A percentile compares a stretch with the other conserved stretches of the same genome.
Evolutionary conservation across 2,329 filamentous ascomycete genomes (phyloP).

Genomic region (Alternaria tenuissima): DNA sequence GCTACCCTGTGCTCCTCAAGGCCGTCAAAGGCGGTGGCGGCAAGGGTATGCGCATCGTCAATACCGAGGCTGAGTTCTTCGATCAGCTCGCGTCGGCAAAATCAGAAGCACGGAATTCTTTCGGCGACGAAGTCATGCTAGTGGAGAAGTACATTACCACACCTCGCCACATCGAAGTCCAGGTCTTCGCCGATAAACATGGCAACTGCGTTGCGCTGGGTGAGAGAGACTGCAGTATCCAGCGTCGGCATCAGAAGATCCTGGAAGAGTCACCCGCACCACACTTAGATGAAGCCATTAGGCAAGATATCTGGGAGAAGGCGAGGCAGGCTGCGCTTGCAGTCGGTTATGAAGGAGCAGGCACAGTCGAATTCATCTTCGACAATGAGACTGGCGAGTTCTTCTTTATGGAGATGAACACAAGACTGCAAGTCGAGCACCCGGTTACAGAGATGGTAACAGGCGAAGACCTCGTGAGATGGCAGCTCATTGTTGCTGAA

Average conservation of each 20-base stretch:
- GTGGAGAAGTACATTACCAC: slow-evolving; percentile 74
- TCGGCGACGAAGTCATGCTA: slow-evolving; percentile 72
- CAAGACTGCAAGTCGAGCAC: slow-evolving; percentile 93
- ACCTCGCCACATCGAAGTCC: slow-evolving; percentile 72
- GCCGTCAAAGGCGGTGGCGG: slow-evolving; percentile 71
- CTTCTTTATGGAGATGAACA: slow-evolving; percentile 78
- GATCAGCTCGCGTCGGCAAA: slow-evolving; percentile 70
- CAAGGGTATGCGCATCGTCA: slow-evolving; percentile 75
- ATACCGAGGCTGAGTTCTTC: slow-evolving; percentile 64
- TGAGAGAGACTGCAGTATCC: slow-evolving; percentile 72
- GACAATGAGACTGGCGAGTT: slow-evolving; percentile 72
- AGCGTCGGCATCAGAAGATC: slow-evolving; percentile 72
- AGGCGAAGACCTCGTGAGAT: slow-evolving; percentile 83
- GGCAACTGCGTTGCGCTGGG: slow-evolving; percentile 71
- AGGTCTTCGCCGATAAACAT: slow-evolving; percentile 71
- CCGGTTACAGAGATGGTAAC: slow-evolving; percentile 88
- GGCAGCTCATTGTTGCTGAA: slow-evolving; percentile 90
- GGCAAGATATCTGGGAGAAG: slow-evolving; percentile 72
- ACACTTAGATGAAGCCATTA: slow-evolving; percentile 65
- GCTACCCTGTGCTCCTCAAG: slow-evolving; percentile 71
- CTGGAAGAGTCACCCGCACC: slow-evolving; percentile 72
- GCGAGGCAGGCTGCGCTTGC: slow-evolving; percentile 69
- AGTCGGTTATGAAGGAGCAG: slow-evolving; percentile 71
- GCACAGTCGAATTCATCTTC: slow-evolving; percentile 74
- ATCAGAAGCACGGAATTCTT: slow-evolving; percentile 69